phyloP scores from a whole-genome alignment of 106 monocot genomes.

The Allium fistulosum region DNA sequence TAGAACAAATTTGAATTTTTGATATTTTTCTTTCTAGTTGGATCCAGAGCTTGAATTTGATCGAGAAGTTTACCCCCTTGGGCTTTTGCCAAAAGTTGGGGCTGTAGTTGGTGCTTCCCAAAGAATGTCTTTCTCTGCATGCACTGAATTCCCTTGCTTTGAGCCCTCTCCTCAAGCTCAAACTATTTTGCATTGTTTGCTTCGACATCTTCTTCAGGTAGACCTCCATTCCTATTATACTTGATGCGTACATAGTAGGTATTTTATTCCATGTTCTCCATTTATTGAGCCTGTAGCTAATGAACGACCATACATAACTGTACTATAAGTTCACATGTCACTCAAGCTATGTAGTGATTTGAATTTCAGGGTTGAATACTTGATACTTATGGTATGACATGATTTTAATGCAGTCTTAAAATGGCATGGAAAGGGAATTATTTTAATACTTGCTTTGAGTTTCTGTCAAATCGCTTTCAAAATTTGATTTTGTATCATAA shows the following conservation, averaged over 20 bases:
- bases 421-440: neutral
- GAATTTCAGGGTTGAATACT: no score
- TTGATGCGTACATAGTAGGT: no score
- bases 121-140: constrained; percentile 88
- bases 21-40: constrained; percentile 41
- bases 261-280: no score
- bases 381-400: no score
- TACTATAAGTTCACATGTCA: no score
- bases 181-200: constrained; percentile 94
- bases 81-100: constrained; percentile 93
- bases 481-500: no score
- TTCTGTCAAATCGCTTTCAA: neutral
- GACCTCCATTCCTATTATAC: neutral
- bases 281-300: no score
- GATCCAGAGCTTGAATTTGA: constrained; percentile 99
- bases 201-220: constrained; percentile 99
- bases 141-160: constrained; percentile 94
- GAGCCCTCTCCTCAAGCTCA: constrained; percentile 98
- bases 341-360: no score
- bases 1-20: neutral
- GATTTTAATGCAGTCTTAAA: neutral
- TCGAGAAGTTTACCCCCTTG: constrained; percentile 96
- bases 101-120: constrained; percentile 95
- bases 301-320: no score
- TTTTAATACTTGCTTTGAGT: neutral